Evolutionary conservation across 176 grass and related monocot genomes (phyloP), one percentile per base, ranked within the genome.

Genomic region (Hyparrhenia diplandra): DNA sequence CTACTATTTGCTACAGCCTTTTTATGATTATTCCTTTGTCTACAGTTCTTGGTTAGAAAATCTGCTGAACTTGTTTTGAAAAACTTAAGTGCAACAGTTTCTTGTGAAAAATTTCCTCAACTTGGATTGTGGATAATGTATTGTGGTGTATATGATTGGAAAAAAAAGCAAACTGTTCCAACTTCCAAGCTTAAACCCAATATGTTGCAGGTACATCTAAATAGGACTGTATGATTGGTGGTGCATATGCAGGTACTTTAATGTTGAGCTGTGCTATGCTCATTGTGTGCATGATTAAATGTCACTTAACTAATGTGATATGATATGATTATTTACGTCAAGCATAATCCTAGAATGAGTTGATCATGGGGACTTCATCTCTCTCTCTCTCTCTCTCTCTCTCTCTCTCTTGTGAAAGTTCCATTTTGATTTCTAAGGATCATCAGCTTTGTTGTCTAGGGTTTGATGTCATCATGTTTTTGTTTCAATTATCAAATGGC

Each of bases 121-220:
- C n/a, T 5, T 72, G 30, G 55, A 62, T 35, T 34, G 20, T 62
- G 30, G 28, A 62, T 18, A 73, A 28, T 46, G 5, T 64, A 39
- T 64, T 84, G 49, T 42, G 63, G 52, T 68, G 62, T 20, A 69
- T 77, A 43, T 67, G 29, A 18, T 47, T 45, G n/a, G n/a, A n/a
- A n/a, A n/a, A n/a, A n/a, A n/a, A n/a, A 69, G 18, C 45, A 77
- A 14, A 58, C 1, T 77, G 13, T 76, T 23, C 27, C 24, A 23
- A 34, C 10, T 76, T 23, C 27, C 24, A 23, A 34, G 18, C 64
- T 58, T 30, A 24, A 67, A 41, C 9, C 47, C 9, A 31, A 7
- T 10, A 58, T 27, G 21, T 40, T 40, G 47, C n/a, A 77, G 28
- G 27, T 46, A 12, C 10, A 13, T 64, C 16, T 64, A 45, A 32